phyloP scores from a whole-genome alignment of 306 rosid genomes.

The Prunus fruticosa region DNA sequence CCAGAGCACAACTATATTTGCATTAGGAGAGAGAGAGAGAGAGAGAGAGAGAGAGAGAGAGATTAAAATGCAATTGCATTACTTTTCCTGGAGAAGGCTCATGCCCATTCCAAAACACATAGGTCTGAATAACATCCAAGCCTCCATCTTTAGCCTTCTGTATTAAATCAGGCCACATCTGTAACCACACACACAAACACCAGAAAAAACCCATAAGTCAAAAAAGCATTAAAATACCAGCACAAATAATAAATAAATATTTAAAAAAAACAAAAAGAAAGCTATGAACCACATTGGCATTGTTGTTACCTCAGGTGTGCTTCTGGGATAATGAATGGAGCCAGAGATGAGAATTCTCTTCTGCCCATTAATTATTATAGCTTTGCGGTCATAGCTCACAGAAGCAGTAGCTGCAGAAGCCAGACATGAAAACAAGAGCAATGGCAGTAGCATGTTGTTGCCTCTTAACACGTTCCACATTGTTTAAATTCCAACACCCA shows the following conservation, averaged over 20 bases:
- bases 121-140: conserved; percentile 85
- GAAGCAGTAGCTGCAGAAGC: conserved; percentile 46
- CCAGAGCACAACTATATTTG: background rate
- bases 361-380: conserved; percentile 59
- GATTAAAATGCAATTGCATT: conserved; percentile 16
- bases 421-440: conserved; percentile 34
- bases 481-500: conserved; percentile 29
- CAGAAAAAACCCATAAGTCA: background rate
- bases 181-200: conserved; percentile 17
- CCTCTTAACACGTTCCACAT: conserved; percentile 30
- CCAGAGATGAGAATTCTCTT: conserved; percentile 83
- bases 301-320: conserved; percentile 74
- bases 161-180: conserved; percentile 95
- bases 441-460: conserved; percentile 6
- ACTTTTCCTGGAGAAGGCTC: conserved; percentile 90
- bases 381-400: conserved; percentile 72
- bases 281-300: conserved; percentile 32
- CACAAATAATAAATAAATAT: background rate
- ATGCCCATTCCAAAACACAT: conserved; percentile 98
- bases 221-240: background rate
- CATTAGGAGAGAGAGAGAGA: background rate
- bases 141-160: conserved; percentile 98
- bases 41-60: background rate
- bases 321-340: conserved; percentile 96
- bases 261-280: background rate